These are phyloP conservation scores for Microglena sp. DNA, from an alignment of 139 green algal genomes.

Conservation along the genomic window DNA sequence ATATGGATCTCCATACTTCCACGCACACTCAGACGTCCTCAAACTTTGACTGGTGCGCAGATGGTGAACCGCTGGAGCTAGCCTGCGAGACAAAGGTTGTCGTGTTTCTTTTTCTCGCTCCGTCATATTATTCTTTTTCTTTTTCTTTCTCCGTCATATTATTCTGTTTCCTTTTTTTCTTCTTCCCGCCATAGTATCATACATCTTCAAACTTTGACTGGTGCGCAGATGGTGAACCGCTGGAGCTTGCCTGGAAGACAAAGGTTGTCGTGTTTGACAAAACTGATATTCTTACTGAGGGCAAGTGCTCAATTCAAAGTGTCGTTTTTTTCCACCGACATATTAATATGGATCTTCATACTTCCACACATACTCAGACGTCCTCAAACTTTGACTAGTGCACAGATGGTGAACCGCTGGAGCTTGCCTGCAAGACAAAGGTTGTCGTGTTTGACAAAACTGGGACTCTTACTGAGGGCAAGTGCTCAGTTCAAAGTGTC, in stretches of 20 bases:
- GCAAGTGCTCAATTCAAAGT: conserved; percentile 26
- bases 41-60: too few species aligned
- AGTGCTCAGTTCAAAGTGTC: conserved; percentile 10
- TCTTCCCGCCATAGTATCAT: too few species aligned
- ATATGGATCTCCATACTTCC: too few species aligned
- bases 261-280: conserved; percentile 88
- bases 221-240: conserved; percentile 20
- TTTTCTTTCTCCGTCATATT: too few species aligned
- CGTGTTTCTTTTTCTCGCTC: conserved; percentile 41
- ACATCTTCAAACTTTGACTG: neutral
- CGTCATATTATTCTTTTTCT: too few species aligned
- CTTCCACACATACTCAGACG: too few species aligned
- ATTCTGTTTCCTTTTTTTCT: too few species aligned
- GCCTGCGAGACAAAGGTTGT: conserved; percentile 57
- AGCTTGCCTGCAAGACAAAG: conserved; percentile 45
- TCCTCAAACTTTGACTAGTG: too few species aligned
- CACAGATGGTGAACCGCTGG: conserved; percentile 31
- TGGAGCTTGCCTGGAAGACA: conserved; percentile 43
- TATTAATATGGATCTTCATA: too few species aligned
- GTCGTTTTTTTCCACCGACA: too few species aligned
- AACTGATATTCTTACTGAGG: conserved; percentile 81
- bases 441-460: conserved; percentile 68
- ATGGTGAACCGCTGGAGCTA: conserved; percentile 34
- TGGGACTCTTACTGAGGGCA: conserved; percentile 1
- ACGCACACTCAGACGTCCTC: too few species aligned